Evolutionary conservation across 1,139 yeast genomes (phyloP).

Genomic region (Blastobotrys elegans): DNA sequence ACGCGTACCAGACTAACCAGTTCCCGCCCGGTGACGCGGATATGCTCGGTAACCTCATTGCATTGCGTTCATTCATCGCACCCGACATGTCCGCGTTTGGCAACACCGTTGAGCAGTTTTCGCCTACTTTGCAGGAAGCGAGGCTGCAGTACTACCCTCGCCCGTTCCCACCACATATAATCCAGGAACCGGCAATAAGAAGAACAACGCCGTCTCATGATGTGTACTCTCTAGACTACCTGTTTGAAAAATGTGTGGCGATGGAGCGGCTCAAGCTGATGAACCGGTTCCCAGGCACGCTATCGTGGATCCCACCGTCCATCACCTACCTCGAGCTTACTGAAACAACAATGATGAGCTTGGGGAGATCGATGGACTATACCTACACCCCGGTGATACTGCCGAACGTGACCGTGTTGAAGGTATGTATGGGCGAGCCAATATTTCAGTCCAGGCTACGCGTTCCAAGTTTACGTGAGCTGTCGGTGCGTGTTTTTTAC

Average conservation of each 20-base stretch:
- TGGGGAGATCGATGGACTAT: background rate
- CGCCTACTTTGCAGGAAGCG: background rate
- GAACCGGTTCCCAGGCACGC: background rate
- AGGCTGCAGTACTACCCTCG: conserved; percentile 1
- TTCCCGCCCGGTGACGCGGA: background rate
- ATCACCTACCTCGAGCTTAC: background rate
- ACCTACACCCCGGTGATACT: background rate
- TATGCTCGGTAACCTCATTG: background rate
- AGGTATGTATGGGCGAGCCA: conserved; percentile 5
- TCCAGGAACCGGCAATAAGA: too few species aligned
- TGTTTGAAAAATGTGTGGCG: background rate
- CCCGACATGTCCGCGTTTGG: conserved; percentile 1
- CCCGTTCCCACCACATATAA: conserved; percentile 1
- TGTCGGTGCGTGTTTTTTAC: background rate
- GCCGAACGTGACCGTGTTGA: background rate
- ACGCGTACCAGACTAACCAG: conserved; percentile 2
- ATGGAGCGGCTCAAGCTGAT: background rate
- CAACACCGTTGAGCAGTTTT: background rate
- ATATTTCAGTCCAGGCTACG: background rate
- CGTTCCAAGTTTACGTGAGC: background rate
- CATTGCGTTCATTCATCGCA: background rate
- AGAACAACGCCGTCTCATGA: too few species aligned
- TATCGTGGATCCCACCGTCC: background rate
- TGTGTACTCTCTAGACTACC: background rate
- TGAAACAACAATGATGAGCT: background rate